These are phyloP conservation scores for Aspergillus pseudoglaucus DNA, from an alignment of 2,329 filamentous ascomycete genomes.

Conservation along the genomic window DNA sequence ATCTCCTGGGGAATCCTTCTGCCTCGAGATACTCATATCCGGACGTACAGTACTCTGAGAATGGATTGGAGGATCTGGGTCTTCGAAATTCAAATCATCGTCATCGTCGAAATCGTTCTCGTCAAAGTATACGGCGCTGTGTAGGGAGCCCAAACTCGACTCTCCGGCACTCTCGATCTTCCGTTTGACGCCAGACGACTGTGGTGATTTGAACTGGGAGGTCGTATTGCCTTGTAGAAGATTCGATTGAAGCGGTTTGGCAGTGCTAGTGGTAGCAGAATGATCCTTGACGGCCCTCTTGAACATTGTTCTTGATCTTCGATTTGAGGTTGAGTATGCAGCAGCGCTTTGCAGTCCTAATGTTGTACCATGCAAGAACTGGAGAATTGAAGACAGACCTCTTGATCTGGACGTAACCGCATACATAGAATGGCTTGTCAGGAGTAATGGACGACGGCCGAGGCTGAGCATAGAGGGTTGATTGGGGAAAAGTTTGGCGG, in stretches of 20 bases:
- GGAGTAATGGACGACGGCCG: not conserved
- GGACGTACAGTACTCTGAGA: not conserved
- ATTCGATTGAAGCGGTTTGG: conserved; percentile 29
- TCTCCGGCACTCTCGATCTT: conserved; percentile 30
- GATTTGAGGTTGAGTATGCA: conserved; percentile 21
- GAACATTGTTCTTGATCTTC: conserved; percentile 28
- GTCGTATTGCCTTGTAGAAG: conserved; percentile 20
- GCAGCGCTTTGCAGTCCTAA: conserved; percentile 14
- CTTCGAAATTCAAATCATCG: conserved; percentile 56
- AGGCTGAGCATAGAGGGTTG: not conserved
- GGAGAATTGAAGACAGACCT: conserved; percentile 15
- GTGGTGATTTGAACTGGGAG: conserved; percentile 15
- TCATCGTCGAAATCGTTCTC: conserved; percentile 87
- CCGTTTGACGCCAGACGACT: conserved; percentile 29
- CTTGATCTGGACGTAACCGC: conserved; percentile 11
- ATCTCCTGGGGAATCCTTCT: conserved; percentile 7
- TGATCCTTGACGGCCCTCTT: conserved; percentile 37
- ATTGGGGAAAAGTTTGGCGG: not conserved
- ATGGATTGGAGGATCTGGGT: conserved; percentile 16
- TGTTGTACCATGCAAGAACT: conserved; percentile 13
- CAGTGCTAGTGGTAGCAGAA: conserved; percentile 20
- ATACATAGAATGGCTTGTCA: conserved; percentile 21
- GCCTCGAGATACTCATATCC: conserved; percentile 1
- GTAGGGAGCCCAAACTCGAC: conserved; percentile 36
- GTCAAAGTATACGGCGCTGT: conserved; percentile 55